Percentiles rank a stretch among this genome's conserved stretches.
phyloP scores from a whole-genome alignment of 495 filamentous ascomycete genomes.

The Daldinia childiae region DNA sequence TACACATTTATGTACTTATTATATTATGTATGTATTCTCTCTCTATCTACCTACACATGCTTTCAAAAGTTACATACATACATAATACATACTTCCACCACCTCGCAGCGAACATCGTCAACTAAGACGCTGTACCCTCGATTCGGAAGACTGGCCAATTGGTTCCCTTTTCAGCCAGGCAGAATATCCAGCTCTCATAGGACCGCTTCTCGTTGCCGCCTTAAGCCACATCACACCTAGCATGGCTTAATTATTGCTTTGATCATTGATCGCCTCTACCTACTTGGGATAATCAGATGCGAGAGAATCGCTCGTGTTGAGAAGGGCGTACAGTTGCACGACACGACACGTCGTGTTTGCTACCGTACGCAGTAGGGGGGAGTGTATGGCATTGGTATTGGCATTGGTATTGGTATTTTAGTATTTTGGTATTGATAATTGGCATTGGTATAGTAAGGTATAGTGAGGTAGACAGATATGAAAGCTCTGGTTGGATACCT shows the following conservation, averaged over 20 bases:
- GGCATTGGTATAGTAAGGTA: not conserved
- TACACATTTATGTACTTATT: too few species aligned
- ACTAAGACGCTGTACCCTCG: conserved; percentile 12
- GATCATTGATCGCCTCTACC: conserved; percentile 34
- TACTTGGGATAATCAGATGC: conserved; percentile 37
- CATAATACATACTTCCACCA: conserved; percentile 3
- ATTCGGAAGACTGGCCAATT: conserved; percentile 41
- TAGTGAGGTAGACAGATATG: conserved; percentile 2
- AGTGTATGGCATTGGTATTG: conserved; percentile 4
- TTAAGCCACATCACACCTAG: conserved; percentile 43
- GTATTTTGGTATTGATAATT: not conserved
- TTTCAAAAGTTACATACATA: conserved; percentile 4
- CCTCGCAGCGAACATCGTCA: conserved; percentile 15
- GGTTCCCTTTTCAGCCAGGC: conserved; percentile 38
- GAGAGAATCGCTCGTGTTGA: conserved; percentile 35
- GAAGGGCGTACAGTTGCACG: conserved; percentile 32
- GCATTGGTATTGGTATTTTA: not conserved
- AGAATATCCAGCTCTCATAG: conserved; percentile 27
- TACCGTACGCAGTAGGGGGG: conserved; percentile 16
- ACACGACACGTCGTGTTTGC: conserved; percentile 37
- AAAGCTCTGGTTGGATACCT: conserved; percentile 1
- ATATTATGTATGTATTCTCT: too few species aligned
- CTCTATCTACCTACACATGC: conserved; percentile 2
- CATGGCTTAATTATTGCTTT: conserved; percentile 34
- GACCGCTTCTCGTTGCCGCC: conserved; percentile 42